Percentiles rank a stretch among this genome's conserved stretches.
phyloP scores from a whole-genome alignment of 352 stramenopile genomes.

The Phytopythium helicoides region DNA sequence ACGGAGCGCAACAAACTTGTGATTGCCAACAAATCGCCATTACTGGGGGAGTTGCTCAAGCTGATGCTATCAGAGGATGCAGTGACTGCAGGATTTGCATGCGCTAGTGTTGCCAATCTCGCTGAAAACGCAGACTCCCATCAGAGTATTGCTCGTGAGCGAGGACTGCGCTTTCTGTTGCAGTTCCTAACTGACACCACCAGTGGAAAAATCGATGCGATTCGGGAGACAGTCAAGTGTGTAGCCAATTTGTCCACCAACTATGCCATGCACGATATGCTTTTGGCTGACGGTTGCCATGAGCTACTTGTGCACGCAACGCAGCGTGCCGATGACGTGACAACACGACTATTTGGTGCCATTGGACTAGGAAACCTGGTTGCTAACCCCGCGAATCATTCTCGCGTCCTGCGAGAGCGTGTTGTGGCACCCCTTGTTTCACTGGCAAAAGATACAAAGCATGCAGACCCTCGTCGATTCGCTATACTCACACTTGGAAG shows the following conservation, averaged over 20 bases:
- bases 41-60: slow-evolving; percentile 78
- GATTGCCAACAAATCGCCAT: slow-evolving; percentile 76
- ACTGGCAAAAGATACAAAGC: slow-evolving; percentile 35
- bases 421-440: slow-evolving; percentile 55
- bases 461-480: slow-evolving; percentile 67
- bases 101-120: slow-evolving; percentile 89
- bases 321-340: slow-evolving; percentile 41
- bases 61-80: slow-evolving; percentile 85
- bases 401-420: slow-evolving; percentile 58
- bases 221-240: slow-evolving; percentile 70
- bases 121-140: slow-evolving; percentile 92
- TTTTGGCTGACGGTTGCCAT: slow-evolving; percentile 78
- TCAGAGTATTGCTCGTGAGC: slow-evolving; percentile 63
- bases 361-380: slow-evolving; percentile 92
- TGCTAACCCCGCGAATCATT: slow-evolving; percentile 80
- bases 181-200: slow-evolving; percentile 47
- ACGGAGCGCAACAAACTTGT: slow-evolving; percentile 95
- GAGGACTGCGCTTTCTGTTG: slow-evolving; percentile 77
- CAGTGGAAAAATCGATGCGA: slow-evolving; percentile 17
- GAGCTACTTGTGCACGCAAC: slow-evolving; percentile 81
- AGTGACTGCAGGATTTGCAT: slow-evolving; percentile 65
- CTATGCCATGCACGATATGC: slow-evolving; percentile 82
- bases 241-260: slow-evolving; percentile 75
- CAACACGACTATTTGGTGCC: slow-evolving; percentile 84
- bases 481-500: slow-evolving; percentile 85